Percentiles rank a stretch among this genome's conserved stretches.
phyloP scores from a whole-genome alignment of 768 basidiomycete species.

The Boletus vermiculosoides region DNA sequence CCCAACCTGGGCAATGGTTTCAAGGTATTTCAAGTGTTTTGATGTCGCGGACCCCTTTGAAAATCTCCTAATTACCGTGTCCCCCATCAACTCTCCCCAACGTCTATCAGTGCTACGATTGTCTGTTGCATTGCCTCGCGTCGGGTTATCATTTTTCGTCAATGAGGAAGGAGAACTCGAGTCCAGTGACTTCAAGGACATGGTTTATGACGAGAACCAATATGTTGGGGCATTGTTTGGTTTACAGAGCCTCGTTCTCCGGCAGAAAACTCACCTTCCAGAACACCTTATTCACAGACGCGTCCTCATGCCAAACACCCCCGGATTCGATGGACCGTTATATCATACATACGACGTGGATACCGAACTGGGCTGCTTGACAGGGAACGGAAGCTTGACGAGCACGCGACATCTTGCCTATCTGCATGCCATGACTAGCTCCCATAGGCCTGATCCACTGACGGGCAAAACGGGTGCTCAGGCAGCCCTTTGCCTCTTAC shows the following conservation, averaged over 20 bases:
- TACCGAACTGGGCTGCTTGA: conserved; percentile 15
- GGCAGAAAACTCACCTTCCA: no score
- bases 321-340: not conserved
- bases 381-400: no score
- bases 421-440: conserved; percentile 35
- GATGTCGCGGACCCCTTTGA: not conserved
- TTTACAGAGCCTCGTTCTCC: no score
- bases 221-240: no score
- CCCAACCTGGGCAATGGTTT: conserved; percentile 19
- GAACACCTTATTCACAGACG: no score
- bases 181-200: no score
- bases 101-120: not conserved
- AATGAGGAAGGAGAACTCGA: not conserved
- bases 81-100: not conserved
- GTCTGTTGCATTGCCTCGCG: conserved; percentile 34
- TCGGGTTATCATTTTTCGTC: conserved; percentile 38
- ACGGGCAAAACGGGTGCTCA: no score
- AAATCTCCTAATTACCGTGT: conserved; percentile 14
- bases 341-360: not conserved
- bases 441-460: no score
- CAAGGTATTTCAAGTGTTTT: not conserved
- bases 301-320: not conserved
- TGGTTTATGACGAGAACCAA: no score
- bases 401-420: no score
- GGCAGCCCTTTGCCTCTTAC: no score